Conservation (phyloP, 108 stramenopile genomes). For the Pseudonitzschia delicatissima region DNA sequence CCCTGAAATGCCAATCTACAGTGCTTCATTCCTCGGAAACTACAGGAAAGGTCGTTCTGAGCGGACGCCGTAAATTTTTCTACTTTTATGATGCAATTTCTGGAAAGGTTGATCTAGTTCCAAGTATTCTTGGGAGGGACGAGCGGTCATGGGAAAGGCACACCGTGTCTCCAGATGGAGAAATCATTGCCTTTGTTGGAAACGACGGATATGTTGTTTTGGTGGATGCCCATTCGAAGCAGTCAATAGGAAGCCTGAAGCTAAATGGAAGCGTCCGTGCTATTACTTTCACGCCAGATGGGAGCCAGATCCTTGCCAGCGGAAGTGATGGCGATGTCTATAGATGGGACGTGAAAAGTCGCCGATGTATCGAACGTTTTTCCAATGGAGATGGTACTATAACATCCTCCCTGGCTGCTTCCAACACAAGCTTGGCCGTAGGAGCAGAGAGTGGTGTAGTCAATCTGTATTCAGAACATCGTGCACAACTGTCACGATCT, state of each 20-base stretch:
- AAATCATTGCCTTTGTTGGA: slow-evolving; percentile 84
- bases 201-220: slow-evolving; percentile 94
- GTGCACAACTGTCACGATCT: neutral
- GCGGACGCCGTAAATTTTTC: slow-evolving; percentile 89
- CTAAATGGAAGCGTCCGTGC: slow-evolving; percentile 90
- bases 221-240: slow-evolving; percentile 72
- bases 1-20: slow-evolving; percentile 86
- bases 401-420: slow-evolving; percentile 72
- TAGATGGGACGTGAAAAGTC: slow-evolving; percentile 83
- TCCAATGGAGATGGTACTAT: slow-evolving; percentile 90
- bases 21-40: slow-evolving; percentile 79
- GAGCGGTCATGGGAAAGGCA: slow-evolving; percentile 86
- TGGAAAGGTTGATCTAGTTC: slow-evolving; percentile 71
- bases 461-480: slow-evolving; percentile 73
- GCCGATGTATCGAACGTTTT: slow-evolving; percentile 81
- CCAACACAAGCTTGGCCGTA: slow-evolving; percentile 69
- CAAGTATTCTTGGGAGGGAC: slow-evolving; percentile 63
- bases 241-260: slow-evolving; percentile 87
- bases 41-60: slow-evolving; percentile 77
- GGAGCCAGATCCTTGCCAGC: slow-evolving; percentile 77
- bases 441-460: slow-evolving; percentile 96
- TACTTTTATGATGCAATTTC: slow-evolving; percentile 89
- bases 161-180: slow-evolving; percentile 81
- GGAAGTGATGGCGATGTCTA: slow-evolving; percentile 95
- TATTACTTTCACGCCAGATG: slow-evolving; percentile 79